Evolutionary conservation across 257 asterid species (phyloP).

Genomic region (Penstemon newberryi): DNA sequence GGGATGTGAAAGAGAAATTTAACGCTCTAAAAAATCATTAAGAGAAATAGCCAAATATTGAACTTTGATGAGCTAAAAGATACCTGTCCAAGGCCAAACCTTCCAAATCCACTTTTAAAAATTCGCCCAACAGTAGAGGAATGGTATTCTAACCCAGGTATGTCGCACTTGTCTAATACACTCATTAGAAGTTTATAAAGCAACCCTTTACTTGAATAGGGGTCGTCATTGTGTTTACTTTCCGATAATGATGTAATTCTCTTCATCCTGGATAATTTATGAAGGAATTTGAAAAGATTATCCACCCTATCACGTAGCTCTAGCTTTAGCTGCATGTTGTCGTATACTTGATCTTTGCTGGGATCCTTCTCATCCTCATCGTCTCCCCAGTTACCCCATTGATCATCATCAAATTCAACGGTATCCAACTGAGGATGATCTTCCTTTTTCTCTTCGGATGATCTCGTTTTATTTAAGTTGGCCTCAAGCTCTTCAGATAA

Average conservation of each 20-base stretch:
- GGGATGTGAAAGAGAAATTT: conserved; percentile 22
- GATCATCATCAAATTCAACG: conserved; percentile 75
- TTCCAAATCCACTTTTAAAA: conserved; percentile 93
- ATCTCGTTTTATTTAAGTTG: conserved; percentile 44
- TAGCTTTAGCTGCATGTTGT: conserved; percentile 83
- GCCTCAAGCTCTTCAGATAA: conserved; percentile 60
- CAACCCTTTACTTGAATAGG: conserved; percentile 69
- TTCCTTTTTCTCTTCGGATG: conserved; percentile 46
- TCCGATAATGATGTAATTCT: conserved; percentile 48
- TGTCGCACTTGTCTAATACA: conserved; percentile 64
- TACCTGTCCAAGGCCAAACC: conserved; percentile 99
- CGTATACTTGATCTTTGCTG: conserved; percentile 59
- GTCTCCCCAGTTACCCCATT: conserved; percentile 92
- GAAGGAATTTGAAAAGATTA: conserved; percentile 83
- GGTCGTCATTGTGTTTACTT: conserved; percentile 60
- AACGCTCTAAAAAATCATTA: conserved; percentile 7
- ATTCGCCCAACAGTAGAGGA: conserved; percentile 96
- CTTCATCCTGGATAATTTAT: conserved; percentile 68
- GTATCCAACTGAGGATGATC: conserved; percentile 38
- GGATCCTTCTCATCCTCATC: conserved; percentile 46
- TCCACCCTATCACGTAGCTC: conserved; percentile 90
- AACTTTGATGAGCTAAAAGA: not conserved
- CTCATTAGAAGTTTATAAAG: conserved; percentile 63
- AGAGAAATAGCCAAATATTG: conserved; percentile 4
- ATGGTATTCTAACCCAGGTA: conserved; percentile 90